Percentiles rank a stretch among this genome's conserved stretches.
Conservation (phyloP, 345 rosid species). For the Gossypium arboreum region DNA sequence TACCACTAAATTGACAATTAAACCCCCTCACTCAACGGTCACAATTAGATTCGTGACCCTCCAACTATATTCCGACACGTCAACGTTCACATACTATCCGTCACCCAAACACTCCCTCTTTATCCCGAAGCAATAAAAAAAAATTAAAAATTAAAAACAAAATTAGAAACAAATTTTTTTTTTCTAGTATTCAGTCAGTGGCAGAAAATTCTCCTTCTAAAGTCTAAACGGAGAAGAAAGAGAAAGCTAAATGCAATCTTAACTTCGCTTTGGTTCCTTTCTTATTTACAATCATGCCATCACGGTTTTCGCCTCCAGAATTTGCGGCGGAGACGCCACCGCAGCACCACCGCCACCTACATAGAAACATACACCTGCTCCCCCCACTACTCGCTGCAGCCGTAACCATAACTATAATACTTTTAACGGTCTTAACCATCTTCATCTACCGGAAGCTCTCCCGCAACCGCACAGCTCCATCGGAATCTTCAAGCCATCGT, state of each 20-base stretch:
- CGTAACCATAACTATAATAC: slow-evolving; percentile 28
- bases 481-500: slow-evolving; percentile 57
- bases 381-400: slow-evolving; percentile 39
- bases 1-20: slow-evolving; percentile 11
- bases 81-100: not conserved
- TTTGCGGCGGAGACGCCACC: slow-evolving; percentile 18
- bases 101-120: not conserved
- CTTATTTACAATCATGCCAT: slow-evolving; percentile 44
- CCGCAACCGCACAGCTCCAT: slow-evolving; percentile 75
- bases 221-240: not conserved
- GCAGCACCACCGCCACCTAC: slow-evolving; percentile 16
- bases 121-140: not conserved
- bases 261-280: slow-evolving; percentile 12
- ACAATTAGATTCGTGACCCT: not conserved
- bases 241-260: slow-evolving; percentile 18
- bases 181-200: not conserved
- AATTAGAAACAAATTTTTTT: not conserved
- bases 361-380: slow-evolving; percentile 21
- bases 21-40: not conserved
- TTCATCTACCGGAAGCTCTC: slow-evolving; percentile 65
- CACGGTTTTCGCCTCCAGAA: slow-evolving; percentile 38
- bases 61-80: slow-evolving; percentile 12
- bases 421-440: slow-evolving; percentile 38
- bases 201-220: not conserved
- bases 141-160: not conserved